Evolutionary conservation across 75 land plant species (phyloP), one percentile per base, ranked within the genome.

Genomic region (Selaginella tamariscina): DNA sequence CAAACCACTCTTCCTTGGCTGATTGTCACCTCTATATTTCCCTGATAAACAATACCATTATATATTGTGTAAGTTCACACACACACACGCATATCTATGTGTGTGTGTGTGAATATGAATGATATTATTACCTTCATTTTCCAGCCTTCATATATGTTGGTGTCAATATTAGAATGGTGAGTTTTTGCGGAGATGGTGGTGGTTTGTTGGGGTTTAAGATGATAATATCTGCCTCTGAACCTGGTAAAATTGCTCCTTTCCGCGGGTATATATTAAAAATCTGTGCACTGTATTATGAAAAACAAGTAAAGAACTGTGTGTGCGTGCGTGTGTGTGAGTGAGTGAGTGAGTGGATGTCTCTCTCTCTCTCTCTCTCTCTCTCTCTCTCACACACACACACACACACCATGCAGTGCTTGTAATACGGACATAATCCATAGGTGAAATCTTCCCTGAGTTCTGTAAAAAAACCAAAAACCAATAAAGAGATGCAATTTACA

Each of bases 151-250:
- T 80, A 93, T 22, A 93, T 85, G 75, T 93, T 93, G 62, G 88
- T 89, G 70, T 93, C 98, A 30, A 83, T 70, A 68, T 80, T 81
- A 31, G 98, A 93, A 72, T 93, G 98, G 55, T 93, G 98, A 31
- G 84, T 71, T 54, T 56, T 69, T 44, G 96, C 79, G 71, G 72
- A 69, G 64, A 93, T 86, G 57, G 76, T 71, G 56, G 82, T 33
- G 79, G 83, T 71, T 83, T 64, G 62, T 92, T 86, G 32, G 97
- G 97, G 65, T 92, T 84, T 32, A 92, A 60, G 32, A 92, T 78
- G 65, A 92, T 92, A 33, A 92, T 81, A 57, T 92, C 95, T 11
- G 97, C 97, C 80, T 92, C 97, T 32, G 97, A 89, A 56, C 96
- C 90, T 63, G 76, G 78, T 23, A 93, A 72, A 65, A 93, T 81